Conservation (phyloP, 75 land plant genomes). For the Picea glauca region DNA sequence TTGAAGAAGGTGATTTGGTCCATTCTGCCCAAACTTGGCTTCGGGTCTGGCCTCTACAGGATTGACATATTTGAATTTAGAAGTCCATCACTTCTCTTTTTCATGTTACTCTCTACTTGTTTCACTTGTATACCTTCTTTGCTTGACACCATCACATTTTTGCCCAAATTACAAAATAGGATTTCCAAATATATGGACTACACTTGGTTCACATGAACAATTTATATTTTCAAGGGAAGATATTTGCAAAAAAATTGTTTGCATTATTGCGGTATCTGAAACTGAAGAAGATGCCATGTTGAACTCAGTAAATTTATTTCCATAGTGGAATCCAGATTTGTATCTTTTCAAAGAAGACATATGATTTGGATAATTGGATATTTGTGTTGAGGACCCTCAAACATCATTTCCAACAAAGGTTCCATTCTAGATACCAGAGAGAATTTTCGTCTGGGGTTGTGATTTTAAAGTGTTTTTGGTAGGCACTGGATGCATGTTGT, state of each 20-base stretch:
- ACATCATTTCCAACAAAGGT: neutral
- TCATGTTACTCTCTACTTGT: neutral
- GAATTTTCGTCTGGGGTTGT: too few species aligned
- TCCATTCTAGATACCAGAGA: neutral
- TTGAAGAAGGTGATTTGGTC: too few species aligned
- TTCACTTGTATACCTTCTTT: neutral
- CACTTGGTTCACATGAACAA: neutral
- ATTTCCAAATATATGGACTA: conserved; percentile 8
- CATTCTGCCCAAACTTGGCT: neutral
- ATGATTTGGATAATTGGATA: neutral
- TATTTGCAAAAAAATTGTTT: neutral
- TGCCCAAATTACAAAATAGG: conserved; percentile 8
- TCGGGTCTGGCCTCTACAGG: neutral
- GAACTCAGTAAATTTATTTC: neutral
- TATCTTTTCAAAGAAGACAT: neutral
- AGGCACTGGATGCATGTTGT: too few species aligned
- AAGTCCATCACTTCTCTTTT: neutral
- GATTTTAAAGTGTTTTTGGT: too few species aligned
- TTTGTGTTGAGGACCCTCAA: neutral
- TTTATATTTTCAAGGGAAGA: neutral
- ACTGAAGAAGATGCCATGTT: neutral
- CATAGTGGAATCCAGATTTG: neutral
- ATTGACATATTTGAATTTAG: neutral
- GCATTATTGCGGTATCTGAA: neutral
- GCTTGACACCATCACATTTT: conserved; percentile 8